Evolutionary conservation across 768 basidiomycete species (phyloP), one percentile per base, ranked within the genome.

Genomic region (Serpula lacrymans): DNA sequence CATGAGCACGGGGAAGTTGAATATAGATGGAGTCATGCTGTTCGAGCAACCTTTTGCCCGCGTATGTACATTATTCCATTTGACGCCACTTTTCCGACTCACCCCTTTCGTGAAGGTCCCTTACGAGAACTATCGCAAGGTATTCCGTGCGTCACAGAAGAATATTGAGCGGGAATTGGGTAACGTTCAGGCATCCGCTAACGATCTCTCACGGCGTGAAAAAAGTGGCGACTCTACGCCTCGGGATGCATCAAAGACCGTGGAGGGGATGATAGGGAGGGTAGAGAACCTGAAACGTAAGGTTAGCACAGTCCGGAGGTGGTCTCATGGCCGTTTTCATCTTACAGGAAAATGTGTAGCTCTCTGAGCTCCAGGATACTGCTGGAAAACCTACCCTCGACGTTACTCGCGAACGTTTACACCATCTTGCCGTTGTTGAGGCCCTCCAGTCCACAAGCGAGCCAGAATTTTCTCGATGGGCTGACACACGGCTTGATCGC

Each of bases 251-350:
- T 47, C 80, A 43, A 76, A 77, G 50, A 59, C 75, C 9, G 67
- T 94, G 32, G 87, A 94, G 48, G 68, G 63, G 5, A 88, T 92
- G 85, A 84, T 91, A 49, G 71, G 70, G 25, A 75, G 78, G 38
- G 80, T 88, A 39, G 81, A 87, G 62, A 79, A 72, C 39, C 71
- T 97, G 42, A 95, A 95, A 69, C 79, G 84, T 56, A 97, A 96
- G 82, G 94, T 91, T 34, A 32, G 49, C 34, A 38, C 34, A 30
- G 68, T 49, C n/a, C n/a, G n/a, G 17, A 23, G n/a, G 27, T 34
- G 14, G 31, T 36, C 34, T 10, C 32, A 32, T 16, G 26, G 10
- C 23, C 22, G 37, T 39, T 39, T 37, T 31, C 34, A 35, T 18
- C 31, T n/a, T n/a, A n/a, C n/a, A n/a, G n/a, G n/a, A n/a, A n/a